Evolutionary conservation across 306 rosid species (phyloP), one percentile per base, ranked within the genome.

Genomic region (Ceratonia siliqua): DNA sequence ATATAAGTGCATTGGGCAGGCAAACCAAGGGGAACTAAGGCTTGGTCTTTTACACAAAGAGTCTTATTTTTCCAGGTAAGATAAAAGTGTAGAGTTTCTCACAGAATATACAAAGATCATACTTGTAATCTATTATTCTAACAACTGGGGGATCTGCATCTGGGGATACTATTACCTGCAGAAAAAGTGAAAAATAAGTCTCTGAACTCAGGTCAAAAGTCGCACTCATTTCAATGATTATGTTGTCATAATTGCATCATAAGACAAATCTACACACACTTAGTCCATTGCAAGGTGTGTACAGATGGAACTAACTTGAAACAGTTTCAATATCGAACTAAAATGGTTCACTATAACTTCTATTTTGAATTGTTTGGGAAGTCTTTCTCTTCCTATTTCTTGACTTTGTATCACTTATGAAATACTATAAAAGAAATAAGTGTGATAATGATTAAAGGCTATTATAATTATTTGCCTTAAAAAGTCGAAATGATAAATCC

Each of bases 91-190:
- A 62, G 1, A 36, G 59, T 25, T 50, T 30, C 9, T 63, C 57
- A 50, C 15, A 41, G 32, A 46, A 65, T 28, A 30, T 28, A 21
- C 18, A 41, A 55, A 67, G 12, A 21, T 50, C 88, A 41, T 87
- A 89, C 99, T 82, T 87, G 91, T 84, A 95, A 92, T 95, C 87
- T 89, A 95, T 95, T 79, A 95, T 90, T 87, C 79, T 87, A 85
- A 92, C 83, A 72, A 95, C 99, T 0, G 99, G 99, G 38, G 99
- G 99, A 86, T 90, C 98, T 56, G 97, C 97, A 7, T 92, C 99
- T 7, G 96, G 92, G 33, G 99, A 90, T 70, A 92, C 72, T 81
- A 94, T 88, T 43, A 94, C 96, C 99, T 94, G 85, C 82, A 84
- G 80, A 63, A 13, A 8, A 20, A 11, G 8, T 56, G 52, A 61